A percentile compares a stretch with the other conserved stretches of the same genome.
Evolutionary conservation across 2,329 filamentous ascomycete genomes (phyloP).

Genomic region (Botrytis pseudocinerea): DNA sequence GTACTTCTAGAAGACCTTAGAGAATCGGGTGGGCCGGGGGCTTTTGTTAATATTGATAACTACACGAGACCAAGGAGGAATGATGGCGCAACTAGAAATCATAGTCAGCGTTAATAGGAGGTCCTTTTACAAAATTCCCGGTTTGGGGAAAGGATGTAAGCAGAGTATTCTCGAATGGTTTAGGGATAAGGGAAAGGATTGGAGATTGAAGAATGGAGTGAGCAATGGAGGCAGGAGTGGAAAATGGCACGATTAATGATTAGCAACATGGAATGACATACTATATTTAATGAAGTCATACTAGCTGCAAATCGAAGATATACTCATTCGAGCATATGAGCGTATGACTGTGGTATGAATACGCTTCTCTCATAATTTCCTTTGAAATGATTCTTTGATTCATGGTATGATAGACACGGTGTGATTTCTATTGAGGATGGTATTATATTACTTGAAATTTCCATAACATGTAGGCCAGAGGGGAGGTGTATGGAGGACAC

Average conservation of each 20-base stretch:
- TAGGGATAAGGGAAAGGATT: background rate
- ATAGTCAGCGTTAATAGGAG: background rate
- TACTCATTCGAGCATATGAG: background rate
- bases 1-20: conserved; percentile 81
- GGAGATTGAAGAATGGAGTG: background rate
- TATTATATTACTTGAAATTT: background rate
- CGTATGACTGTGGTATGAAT: background rate
- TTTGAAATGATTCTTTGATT: background rate
- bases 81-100: background rate
- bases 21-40: conserved; percentile 75
- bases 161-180: background rate
- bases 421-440: background rate
- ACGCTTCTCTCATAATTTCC: background rate
- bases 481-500: background rate
- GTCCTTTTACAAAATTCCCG: background rate
- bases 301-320: background rate
- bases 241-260: background rate
- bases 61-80: conserved; percentile 4
- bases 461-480: background rate
- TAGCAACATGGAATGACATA: background rate
- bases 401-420: background rate
- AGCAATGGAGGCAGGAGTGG: background rate
- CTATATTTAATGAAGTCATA: background rate
- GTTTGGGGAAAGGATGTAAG: background rate
- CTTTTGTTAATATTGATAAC: conserved; percentile 72